phyloP scores from a whole-genome alignment of 2,329 filamentous ascomycete species.

The Apiospora marii region DNA sequence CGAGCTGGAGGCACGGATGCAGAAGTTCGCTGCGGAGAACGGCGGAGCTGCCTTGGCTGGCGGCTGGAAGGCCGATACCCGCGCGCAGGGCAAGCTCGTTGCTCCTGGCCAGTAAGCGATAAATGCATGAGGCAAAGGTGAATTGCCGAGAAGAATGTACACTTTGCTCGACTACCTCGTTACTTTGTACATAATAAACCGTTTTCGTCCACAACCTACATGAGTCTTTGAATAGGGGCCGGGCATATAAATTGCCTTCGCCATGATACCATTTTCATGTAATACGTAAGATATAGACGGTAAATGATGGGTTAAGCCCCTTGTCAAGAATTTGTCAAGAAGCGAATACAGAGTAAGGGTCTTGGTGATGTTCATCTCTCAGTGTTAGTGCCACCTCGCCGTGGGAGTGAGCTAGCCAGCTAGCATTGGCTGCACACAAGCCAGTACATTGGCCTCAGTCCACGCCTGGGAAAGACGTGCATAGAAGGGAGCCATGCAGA shows the following conservation, averaged over 20 bases:
- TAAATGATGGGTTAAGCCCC: too few species aligned
- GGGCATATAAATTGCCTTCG: not conserved
- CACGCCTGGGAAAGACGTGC: not conserved
- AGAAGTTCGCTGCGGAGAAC: constrained; percentile 75
- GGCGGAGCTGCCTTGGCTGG: constrained; percentile 82
- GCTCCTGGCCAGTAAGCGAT: constrained; percentile 83
- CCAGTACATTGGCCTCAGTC: too few species aligned
- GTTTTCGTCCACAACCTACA: not conserved
- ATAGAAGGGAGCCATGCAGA: not conserved
- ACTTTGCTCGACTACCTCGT: constrained; percentile 29
- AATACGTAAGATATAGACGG: not conserved
- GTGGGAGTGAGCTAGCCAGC: not conserved
- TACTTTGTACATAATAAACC: constrained; percentile 36
- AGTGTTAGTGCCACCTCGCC: too few species aligned
- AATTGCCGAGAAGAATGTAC: constrained; percentile 24
- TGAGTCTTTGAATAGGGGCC: not conserved
- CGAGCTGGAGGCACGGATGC: constrained; percentile 91
- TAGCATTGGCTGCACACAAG: not conserved
- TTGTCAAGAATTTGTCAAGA: not conserved
- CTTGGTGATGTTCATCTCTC: not conserved
- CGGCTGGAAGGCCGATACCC: constrained; percentile 82
- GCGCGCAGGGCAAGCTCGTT: constrained; percentile 81
- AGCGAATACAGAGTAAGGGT: not conserved
- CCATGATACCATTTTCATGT: not conserved
- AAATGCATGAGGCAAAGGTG: constrained; percentile 13